Conservation (phyloP, 352 stramenopile genomes). For the Thalassiosira exigua region DNA sequence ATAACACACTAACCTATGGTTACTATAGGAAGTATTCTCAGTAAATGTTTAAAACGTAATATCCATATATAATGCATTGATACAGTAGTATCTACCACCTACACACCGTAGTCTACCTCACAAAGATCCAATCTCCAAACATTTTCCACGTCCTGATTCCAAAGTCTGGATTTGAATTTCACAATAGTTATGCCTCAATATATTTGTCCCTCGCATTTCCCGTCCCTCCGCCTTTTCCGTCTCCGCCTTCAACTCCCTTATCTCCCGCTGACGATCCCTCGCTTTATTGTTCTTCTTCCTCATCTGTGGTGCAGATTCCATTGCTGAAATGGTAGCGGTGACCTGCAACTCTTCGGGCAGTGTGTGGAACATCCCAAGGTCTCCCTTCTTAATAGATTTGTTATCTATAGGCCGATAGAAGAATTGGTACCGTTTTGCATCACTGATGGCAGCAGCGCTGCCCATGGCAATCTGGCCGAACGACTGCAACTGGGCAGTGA, state of each 20-base stretch:
- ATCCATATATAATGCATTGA: too few species aligned
- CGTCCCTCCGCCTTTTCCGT: slow-evolving; percentile 2
- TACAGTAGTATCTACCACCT: too few species aligned
- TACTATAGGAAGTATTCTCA: too few species aligned
- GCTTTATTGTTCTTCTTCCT: neutral
- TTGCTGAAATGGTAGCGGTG: neutral
- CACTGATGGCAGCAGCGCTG: slow-evolving; percentile 25
- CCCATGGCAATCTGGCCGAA: slow-evolving; percentile 25
- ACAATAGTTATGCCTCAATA: slow-evolving; percentile 14
- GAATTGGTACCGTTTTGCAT: slow-evolving; percentile 17
- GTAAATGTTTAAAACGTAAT: too few species aligned
- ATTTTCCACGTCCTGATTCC: too few species aligned
- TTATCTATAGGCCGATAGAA: slow-evolving; percentile 20
- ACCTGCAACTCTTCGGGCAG: slow-evolving; percentile 21
- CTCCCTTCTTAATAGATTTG: neutral
- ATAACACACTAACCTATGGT: too few species aligned
- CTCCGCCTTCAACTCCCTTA: neutral
- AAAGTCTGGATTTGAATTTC: too few species aligned
- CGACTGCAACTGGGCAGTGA: slow-evolving; percentile 24
- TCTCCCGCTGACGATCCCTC: neutral
- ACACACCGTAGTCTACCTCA: too few species aligned
- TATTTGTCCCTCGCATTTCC: slow-evolving; percentile 21
- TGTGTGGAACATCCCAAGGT: slow-evolving; percentile 24
- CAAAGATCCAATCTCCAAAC: too few species aligned
- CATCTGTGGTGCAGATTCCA: neutral